These are phyloP conservation scores for Xerocomus minutiporus DNA, from an alignment of 1,284 basidiomycete genomes.

Conservation along the genomic window DNA sequence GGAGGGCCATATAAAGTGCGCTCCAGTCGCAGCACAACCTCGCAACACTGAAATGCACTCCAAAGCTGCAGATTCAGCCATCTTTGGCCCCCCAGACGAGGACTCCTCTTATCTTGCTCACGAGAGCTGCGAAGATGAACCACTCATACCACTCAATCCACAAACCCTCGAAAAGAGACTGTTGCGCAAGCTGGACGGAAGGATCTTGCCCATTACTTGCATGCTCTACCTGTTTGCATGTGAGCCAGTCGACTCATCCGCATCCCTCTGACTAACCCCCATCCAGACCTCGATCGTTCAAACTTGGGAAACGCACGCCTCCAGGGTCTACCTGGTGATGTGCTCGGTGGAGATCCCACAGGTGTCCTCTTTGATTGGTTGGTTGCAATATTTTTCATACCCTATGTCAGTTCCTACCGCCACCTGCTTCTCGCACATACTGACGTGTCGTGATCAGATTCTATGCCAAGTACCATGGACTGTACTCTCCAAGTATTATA, in stretches of 20 bases:
- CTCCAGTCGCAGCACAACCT: not conserved
- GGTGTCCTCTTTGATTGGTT: conserved; percentile 70
- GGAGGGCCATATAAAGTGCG: not conserved
- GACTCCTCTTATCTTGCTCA: not conserved
- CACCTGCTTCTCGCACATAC: not conserved
- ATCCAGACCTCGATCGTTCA: conserved; percentile 63
- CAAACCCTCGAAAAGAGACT: conserved; percentile 49
- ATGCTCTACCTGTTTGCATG: conserved; percentile 73
- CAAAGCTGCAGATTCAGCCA: conserved; percentile 14
- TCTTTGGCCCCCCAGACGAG: conserved; percentile 6
- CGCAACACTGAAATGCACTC: not conserved
- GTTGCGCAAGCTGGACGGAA: conserved; percentile 59
- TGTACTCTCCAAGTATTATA: conserved; percentile 60
- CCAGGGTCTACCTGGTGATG: conserved; percentile 61
- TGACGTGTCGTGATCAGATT: conserved; percentile 43
- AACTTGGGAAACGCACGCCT: conserved; percentile 75
- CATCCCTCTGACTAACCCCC: not conserved
- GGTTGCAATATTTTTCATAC: conserved; percentile 70
- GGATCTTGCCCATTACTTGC: conserved; percentile 68
- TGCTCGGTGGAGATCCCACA: conserved; percentile 61
- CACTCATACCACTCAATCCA: conserved; percentile 21
- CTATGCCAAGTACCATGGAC: conserved; percentile 67
- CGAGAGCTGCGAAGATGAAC: conserved; percentile 16
- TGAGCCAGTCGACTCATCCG: conserved; percentile 34
- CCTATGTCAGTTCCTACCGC: conserved; percentile 50